Conservation (phyloP, 2,329 filamentous ascomycete genomes). For the Pseudovirgaria hyperparasitica region DNA sequence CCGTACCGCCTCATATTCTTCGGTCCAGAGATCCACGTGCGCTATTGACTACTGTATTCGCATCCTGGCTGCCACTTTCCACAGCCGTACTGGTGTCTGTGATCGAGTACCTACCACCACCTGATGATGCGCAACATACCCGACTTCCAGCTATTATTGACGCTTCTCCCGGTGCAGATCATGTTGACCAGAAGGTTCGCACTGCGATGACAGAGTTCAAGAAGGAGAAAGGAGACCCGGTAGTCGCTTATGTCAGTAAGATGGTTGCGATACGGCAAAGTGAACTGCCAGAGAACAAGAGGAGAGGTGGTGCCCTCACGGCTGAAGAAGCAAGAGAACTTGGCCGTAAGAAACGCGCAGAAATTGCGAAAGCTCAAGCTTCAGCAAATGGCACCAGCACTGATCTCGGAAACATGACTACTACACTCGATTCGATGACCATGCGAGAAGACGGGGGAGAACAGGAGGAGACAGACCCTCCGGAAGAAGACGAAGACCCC, state of each 20-base stretch:
- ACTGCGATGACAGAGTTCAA: constrained; percentile 78
- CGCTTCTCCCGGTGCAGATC: constrained; percentile 61
- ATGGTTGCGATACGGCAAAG: constrained; percentile 94
- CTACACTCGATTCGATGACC: constrained; percentile 47
- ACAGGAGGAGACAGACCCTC: constrained; percentile 14
- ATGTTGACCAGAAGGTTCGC: constrained; percentile 56
- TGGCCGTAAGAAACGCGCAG: constrained; percentile 76
- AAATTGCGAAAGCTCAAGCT: constrained; percentile 69
- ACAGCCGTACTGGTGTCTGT: constrained; percentile 89
- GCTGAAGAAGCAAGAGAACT: constrained; percentile 84
- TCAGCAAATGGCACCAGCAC: constrained; percentile 29
- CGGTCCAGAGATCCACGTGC: constrained; percentile 74
- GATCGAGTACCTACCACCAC: constrained; percentile 82
- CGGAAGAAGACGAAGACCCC: constrained; percentile 50
- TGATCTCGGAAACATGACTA: constrained; percentile 40
- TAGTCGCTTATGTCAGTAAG: constrained; percentile 94
- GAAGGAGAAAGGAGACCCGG: constrained; percentile 54
- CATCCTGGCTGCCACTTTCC: constrained; percentile 82
- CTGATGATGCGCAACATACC: constrained; percentile 63
- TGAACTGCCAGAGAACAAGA: constrained; percentile 78
- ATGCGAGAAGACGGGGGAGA: constrained; percentile 40
- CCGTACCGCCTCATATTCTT: constrained; percentile 69
- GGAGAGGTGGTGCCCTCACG: constrained; percentile 53
- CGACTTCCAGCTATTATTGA: constrained; percentile 70
- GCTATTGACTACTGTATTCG: constrained; percentile 75